These are phyloP conservation scores for Xylaria sp. DNA, from an alignment of 495 filamentous ascomycete species.

Conservation along the genomic window DNA sequence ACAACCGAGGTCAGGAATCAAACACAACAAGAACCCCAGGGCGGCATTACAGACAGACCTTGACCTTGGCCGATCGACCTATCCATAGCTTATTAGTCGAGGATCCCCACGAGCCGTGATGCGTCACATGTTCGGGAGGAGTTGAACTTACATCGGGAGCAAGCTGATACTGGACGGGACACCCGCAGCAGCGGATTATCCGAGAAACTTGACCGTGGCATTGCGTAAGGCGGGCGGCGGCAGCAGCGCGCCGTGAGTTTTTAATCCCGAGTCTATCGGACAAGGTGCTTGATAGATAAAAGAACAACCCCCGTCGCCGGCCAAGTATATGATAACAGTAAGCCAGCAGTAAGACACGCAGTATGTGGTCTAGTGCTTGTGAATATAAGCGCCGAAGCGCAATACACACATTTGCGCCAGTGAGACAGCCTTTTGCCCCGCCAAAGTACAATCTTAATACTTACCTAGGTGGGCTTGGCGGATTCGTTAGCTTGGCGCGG, in stretches of 20 bases:
- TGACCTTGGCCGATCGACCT: conserved; percentile 88
- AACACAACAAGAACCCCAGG: neutral
- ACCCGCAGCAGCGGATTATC: conserved; percentile 87
- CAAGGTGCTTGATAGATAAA: neutral
- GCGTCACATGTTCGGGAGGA: neutral
- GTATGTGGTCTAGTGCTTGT: neutral
- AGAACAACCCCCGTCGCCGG: conserved; percentile 1
- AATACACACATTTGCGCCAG: conserved; percentile 7
- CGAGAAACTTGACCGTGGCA: conserved; percentile 55
- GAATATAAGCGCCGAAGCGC: conserved; percentile 27
- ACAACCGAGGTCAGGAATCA: conserved; percentile 26
- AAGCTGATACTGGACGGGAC: conserved; percentile 89
- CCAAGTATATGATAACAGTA: neutral
- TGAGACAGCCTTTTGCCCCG: conserved; percentile 22
- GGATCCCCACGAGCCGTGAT: neutral
- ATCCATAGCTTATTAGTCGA: conserved; percentile 4
- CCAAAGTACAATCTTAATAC: conserved; percentile 8
- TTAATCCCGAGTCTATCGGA: neutral
- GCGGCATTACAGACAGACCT: conserved; percentile 51
- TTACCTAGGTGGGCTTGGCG: conserved; percentile 24
- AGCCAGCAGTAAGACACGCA: neutral
- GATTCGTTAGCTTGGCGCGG: conserved; percentile 13
- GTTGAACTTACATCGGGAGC: conserved; percentile 74
- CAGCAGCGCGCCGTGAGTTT: conserved; percentile 7
- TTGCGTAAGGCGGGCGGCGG: conserved; percentile 25